Evolutionary conservation across 441 rosid species (phyloP).

Genomic region (Arabidopsis lyrata): DNA sequence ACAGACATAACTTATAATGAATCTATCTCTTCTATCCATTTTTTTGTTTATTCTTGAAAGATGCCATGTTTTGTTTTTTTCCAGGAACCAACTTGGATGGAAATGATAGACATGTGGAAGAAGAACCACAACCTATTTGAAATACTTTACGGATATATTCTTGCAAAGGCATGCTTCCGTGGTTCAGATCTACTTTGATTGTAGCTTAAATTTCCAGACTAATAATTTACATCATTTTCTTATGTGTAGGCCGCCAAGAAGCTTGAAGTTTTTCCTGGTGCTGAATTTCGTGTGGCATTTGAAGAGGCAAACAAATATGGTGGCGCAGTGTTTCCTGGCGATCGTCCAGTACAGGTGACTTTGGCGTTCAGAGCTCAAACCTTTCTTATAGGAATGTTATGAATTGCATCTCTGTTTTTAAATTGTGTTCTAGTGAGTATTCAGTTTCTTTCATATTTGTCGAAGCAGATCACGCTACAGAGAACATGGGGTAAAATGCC

Average conservation of each 20-base stretch:
- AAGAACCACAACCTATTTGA: slow-evolving; percentile 78
- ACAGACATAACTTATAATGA: no score
- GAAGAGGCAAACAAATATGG: slow-evolving; percentile 89
- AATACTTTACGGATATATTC: slow-evolving; percentile 84
- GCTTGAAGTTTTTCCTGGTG: slow-evolving; percentile 91
- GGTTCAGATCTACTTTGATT: slow-evolving; percentile 10
- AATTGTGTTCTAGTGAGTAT: background rate
- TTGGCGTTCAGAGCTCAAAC: slow-evolving; percentile 46
- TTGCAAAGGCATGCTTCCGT: slow-evolving; percentile 68
- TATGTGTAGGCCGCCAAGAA: slow-evolving; percentile 70
- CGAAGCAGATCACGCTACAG: slow-evolving; percentile 67
- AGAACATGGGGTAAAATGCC: slow-evolving; percentile 95
- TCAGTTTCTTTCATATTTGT: background rate
- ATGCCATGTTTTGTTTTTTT: slow-evolving; percentile 19
- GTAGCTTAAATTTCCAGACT: background rate
- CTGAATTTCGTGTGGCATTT: slow-evolving; percentile 92
- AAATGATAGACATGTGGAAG: slow-evolving; percentile 94
- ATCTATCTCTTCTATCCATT: slow-evolving; percentile 1
- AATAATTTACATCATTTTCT: background rate
- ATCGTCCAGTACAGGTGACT: slow-evolving; percentile 58
- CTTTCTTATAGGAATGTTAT: slow-evolving; percentile 22
- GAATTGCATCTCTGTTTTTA: slow-evolving; percentile 3
- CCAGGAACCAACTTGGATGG: slow-evolving; percentile 75
- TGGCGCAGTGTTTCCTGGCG: slow-evolving; percentile 86
- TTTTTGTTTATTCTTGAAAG: background rate